Evolutionary conservation across 441 rosid species (phyloP), one percentile per base, ranked within the genome.

Genomic region (Erodium moschatum): DNA sequence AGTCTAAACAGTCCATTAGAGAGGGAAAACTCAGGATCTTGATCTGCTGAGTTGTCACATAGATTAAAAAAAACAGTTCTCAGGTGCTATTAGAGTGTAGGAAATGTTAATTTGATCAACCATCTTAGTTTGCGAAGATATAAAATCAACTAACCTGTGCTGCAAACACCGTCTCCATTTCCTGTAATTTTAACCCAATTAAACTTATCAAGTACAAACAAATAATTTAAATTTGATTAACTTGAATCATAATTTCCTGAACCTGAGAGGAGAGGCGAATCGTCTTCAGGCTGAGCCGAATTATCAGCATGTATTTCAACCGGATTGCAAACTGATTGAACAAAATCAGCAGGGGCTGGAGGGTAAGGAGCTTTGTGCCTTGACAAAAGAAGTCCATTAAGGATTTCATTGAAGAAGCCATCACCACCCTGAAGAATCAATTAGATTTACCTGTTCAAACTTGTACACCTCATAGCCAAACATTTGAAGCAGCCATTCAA

Each of bases 371-470:
- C 88, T 83, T 85, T 87, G 80, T 86, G 87, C 79, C 97, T 77
- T 50, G 85, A 78, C 75, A 83, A 84, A 76, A 93, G 95, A 84
- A 85, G 86, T 38, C 97, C 98, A 78, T 93, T 89, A 67, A 90
- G 88, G 74, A 89, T 77, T 78, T 90, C 96, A 70, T 90, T 90
- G 81, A 93, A 93, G 89, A 93, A 93, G 40, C 98, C 98, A 83
- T 89, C 98, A 60, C 98, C 98, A 64, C 98, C 98, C 98, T 93
- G 79, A 68, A 78, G 69, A 18, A 70, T 61, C 63, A 66, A 73
- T 77, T 13, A 48, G 56, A 48, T 48, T 13, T 48, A 69, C 6
- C 44, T 38, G 60, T 52, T 52, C 44, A 38, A 38, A 52, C 15
- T 52, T 52, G 19, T 52, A 15, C 60, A 52, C 60, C 60, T 52